Percentiles rank a stretch among this genome's conserved stretches.
These are phyloP conservation scores for Umbelopsis ramanniana DNA, from an alignment of 192 early-diverging fungal genomes.

Conservation along the genomic window DNA sequence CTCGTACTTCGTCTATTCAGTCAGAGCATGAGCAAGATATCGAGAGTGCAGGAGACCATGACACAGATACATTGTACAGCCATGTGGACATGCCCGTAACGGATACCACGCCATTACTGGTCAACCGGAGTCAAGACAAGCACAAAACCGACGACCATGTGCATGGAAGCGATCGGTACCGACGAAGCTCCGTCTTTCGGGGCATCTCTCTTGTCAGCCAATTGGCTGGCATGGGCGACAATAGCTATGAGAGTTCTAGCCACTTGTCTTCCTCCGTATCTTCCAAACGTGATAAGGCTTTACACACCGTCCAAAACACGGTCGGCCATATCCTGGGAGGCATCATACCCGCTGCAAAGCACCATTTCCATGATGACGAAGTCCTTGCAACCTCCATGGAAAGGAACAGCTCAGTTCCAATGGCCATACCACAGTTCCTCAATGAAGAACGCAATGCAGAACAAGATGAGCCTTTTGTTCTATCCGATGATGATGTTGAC, in stretches of 20 bases:
- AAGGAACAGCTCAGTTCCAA: not conserved
- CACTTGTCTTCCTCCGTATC: not conserved
- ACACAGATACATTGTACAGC: slow-evolving; percentile 18
- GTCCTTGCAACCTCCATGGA: not conserved
- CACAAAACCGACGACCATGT: not conserved
- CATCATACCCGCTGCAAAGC: slow-evolving; percentile 5
- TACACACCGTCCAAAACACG: not conserved
- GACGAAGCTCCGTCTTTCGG: not conserved
- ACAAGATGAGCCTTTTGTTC: not conserved
- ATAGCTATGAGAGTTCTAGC: not conserved
- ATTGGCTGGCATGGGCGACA: slow-evolving; percentile 9
- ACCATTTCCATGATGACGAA: not conserved
- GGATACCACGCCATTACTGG: not conserved
- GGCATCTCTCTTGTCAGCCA: slow-evolving; percentile 16
- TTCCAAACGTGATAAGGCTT: not conserved
- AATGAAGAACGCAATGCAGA: not conserved
- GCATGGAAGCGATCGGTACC: not conserved
- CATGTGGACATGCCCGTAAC: not conserved
- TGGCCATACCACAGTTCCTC: not conserved
- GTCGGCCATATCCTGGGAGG: slow-evolving; percentile 2
- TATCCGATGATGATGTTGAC: not conserved
- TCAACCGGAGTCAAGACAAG: not conserved
- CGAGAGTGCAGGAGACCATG: not conserved
- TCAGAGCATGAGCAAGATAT: not conserved
- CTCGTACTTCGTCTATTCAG: not conserved